Base-by-base conservation (phyloP, 2,329 filamentous ascomycete species). In the Xylariaceae sp. region DNA sequence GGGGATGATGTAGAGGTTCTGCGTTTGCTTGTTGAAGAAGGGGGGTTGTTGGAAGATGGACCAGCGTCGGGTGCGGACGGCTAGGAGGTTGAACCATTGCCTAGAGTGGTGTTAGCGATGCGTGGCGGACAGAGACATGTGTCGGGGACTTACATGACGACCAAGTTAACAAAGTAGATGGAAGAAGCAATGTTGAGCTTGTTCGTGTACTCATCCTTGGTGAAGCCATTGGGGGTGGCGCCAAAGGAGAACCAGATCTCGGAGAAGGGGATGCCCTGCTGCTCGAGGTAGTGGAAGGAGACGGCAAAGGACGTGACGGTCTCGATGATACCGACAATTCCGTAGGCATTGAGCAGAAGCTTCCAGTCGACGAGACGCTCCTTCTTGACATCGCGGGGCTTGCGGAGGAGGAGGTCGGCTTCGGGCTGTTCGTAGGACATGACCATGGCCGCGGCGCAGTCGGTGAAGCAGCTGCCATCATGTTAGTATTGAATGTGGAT, bases 81-180 rank as follows among this genome's bases (percentile, higher is more conserved):
- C 83, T 65, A 91, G 79, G 3, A 91, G 74, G 66, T 87, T 89
- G 75, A 90, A 90, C 76, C 84, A 85, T 76, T 89, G 86, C 77
- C 78, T 71, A 51, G 6, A 27, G 11, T 37, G 8, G 3, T 37
- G 35, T 37, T 11, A 37, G 35, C 35, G 12, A 37, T 37, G 5
- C 35, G 5, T 6, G 35, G 3, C 8, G 8, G 35, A 34, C 8
- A 11, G 12, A 11, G 12, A 37, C 8, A 6, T 7, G 35, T 27
- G 42, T 4, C 7, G 4, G 6, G 32, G 19, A 53, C 78, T 68
- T 74, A 81, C 86, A 91, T 89, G 47, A 91, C 84, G 2, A 92
- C 88, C 27, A 92, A 73, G 56, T 85, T 91, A 61, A 91, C 80
- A 63, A 91, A 91, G 70, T 91, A 91, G 56, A 92, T 85, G 12